Percentiles rank a stretch among this genome's conserved stretches.
Conservation (phyloP, 169 alveolate species). For the Plasmodium fragile region DNA sequence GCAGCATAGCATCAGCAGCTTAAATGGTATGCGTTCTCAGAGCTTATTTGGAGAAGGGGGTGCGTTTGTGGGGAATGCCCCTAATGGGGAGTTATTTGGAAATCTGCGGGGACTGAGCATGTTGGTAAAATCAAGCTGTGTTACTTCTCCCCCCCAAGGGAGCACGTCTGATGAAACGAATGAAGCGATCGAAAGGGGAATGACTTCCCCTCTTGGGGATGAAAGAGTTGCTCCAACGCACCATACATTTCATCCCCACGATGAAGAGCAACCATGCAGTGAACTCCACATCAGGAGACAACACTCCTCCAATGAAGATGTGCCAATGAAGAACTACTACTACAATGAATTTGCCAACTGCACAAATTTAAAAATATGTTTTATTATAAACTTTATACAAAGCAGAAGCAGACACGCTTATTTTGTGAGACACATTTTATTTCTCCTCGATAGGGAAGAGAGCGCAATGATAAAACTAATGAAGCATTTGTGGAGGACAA, state of each 20-base stretch:
- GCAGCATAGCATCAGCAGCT: not conserved
- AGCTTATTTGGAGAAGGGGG: not conserved
- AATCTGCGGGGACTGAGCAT: not conserved
- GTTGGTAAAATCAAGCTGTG: not conserved
- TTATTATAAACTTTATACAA: slow-evolving; percentile 18
- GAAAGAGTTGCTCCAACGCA: not conserved
- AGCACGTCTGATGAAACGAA: not conserved
- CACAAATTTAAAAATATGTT: slow-evolving; percentile 37
- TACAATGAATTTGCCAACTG: slow-evolving; percentile 27
- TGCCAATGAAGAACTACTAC: not conserved
- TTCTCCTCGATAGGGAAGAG: slow-evolving; percentile 15
- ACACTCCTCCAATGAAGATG: not conserved
- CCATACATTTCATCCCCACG: not conserved
- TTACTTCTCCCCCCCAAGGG: not conserved
- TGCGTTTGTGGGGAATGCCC: not conserved
- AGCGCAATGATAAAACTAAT: slow-evolving; percentile 7
- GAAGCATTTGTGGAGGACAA: not conserved
- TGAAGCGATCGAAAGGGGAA: not conserved
- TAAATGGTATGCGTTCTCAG: not conserved
- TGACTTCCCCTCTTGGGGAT: not conserved
- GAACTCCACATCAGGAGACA: not conserved
- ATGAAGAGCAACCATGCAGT: not conserved
- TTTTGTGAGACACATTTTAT: slow-evolving; percentile 17
- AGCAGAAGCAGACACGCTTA: not conserved
- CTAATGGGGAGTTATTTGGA: not conserved